phyloP scores from a whole-genome alignment of 306 rosid genomes.

The Purshia tridentata region DNA sequence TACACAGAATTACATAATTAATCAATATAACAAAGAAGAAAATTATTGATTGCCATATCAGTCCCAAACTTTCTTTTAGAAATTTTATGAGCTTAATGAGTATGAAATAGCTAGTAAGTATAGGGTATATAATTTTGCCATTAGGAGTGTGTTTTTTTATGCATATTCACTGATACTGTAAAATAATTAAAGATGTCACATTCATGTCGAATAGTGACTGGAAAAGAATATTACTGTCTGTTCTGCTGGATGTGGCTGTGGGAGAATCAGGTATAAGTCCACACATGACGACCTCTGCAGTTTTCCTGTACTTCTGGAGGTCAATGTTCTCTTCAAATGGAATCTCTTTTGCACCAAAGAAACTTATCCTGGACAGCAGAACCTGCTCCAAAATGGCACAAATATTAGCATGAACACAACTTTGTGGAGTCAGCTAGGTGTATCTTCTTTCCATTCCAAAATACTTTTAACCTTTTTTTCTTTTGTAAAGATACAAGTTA shows the following conservation, averaged over 20 bases:
- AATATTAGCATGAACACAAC: not conserved
- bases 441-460: too few species aligned
- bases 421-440: not conserved
- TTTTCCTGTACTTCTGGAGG: slow-evolving; percentile 63
- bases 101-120: too few species aligned
- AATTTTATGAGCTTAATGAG: too few species aligned
- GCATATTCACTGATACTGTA: too few species aligned
- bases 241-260: slow-evolving; percentile 53
- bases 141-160: not conserved
- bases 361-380: slow-evolving; percentile 59
- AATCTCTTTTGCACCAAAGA: slow-evolving; percentile 40
- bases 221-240: slow-evolving; percentile 43
- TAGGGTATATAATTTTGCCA: not conserved
- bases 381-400: slow-evolving; percentile 48
- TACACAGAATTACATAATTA: not conserved
- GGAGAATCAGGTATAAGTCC: slow-evolving; percentile 66
- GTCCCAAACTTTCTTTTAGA: too few species aligned
- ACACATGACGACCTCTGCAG: slow-evolving; percentile 60
- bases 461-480: too few species aligned
- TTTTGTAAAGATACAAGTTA: too few species aligned
- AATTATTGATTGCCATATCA: not conserved
- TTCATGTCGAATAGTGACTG: not conserved
- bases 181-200: not conserved
- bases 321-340: slow-evolving; percentile 48
- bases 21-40: not conserved